Base-by-base conservation (phyloP, 805 yeast species). In the Monosporozyma aquatica region DNA sequence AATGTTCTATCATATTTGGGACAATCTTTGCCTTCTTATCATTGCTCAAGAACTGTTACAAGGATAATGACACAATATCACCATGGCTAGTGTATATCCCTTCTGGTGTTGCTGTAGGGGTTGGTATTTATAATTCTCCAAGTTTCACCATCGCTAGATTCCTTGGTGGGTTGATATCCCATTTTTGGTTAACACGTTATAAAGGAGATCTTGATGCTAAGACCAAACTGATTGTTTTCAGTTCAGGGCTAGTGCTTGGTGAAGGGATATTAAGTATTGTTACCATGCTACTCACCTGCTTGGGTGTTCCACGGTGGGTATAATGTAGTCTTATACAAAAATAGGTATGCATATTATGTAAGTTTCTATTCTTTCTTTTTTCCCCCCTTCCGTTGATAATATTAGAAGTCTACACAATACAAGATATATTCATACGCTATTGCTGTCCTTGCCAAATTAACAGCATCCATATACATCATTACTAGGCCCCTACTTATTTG, bases 101-200 rank as follows among this genome's bases (percentile, higher is more conserved):
- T 1, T 80, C 87, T 18, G 98, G 98, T 10, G 94, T 92, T 22
- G 97, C 98, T 2, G 96, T 89, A 14, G 98, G 98, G 1, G 83
- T 90, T 40, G 97, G 98, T 14, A 87, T 90, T 47, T 92, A 90
- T 62, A 92, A 92, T 59, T 73, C 89, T 0, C 97, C 98, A 3
- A 80, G 87, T 38, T 92, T 90, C 64, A 92, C 97, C 0, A 68
- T 90, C 37, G 97, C 97, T 1, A 70, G 98, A 52, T 90, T 92
- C 58, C 47, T 87, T 18, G 98, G 98, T 8, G 98, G 98, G 2
- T 51, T 83, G 3, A 55, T 78, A 26, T 75, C 87, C 1, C 73
- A 74, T 55, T 47, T 65, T 49, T 78, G 89, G 87, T 48, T 76
- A 45, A 64, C 61, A 23, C 62, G 58, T 17, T 52, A 55, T n/a